Percentiles rank a stretch among this genome's conserved stretches.
phyloP scores from a whole-genome alignment of 208 protist species.

The Wallacemonas rigidus region DNA sequence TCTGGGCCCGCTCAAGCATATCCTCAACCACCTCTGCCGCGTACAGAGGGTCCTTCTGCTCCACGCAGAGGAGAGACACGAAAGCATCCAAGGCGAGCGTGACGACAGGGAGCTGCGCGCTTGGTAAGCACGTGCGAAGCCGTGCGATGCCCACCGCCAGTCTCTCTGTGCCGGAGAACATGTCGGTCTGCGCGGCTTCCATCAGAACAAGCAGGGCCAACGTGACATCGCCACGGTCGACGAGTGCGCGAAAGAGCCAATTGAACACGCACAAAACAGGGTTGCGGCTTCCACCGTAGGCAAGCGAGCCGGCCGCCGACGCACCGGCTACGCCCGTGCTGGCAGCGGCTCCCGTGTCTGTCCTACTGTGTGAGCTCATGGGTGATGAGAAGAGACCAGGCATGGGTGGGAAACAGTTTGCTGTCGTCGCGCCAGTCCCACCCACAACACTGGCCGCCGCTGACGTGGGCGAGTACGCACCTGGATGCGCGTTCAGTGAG shows the following conservation, averaged over 20 bases:
- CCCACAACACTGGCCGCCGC: too few relatives aligned
- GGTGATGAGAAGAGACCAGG: too few relatives aligned
- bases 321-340: not conserved
- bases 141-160: constrained; percentile 69
- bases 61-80: constrained; percentile 55
- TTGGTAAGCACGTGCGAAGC: constrained; percentile 60
- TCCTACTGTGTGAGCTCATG: too few relatives aligned
- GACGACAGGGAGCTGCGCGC: constrained; percentile 43
- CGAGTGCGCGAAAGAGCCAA: constrained; percentile 45
- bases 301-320: too few relatives aligned
- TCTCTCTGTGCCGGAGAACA: constrained; percentile 46
- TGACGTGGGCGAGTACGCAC: too few relatives aligned
- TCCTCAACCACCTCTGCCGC: constrained; percentile 56
- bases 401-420: too few relatives aligned
- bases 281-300: not conserved
- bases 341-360: not conserved
- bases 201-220: constrained; percentile 74
- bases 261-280: constrained; percentile 25
- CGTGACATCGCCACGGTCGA: constrained; percentile 53
- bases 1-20: constrained; percentile 45
- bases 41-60: constrained; percentile 35
- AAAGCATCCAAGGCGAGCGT: constrained; percentile 80
- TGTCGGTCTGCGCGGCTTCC: constrained; percentile 44
- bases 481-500: too few relatives aligned
- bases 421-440: too few relatives aligned